phyloP scores from a whole-genome alignment of 2,329 filamentous ascomycete genomes.

The Graphiopsis chlorocephala region DNA sequence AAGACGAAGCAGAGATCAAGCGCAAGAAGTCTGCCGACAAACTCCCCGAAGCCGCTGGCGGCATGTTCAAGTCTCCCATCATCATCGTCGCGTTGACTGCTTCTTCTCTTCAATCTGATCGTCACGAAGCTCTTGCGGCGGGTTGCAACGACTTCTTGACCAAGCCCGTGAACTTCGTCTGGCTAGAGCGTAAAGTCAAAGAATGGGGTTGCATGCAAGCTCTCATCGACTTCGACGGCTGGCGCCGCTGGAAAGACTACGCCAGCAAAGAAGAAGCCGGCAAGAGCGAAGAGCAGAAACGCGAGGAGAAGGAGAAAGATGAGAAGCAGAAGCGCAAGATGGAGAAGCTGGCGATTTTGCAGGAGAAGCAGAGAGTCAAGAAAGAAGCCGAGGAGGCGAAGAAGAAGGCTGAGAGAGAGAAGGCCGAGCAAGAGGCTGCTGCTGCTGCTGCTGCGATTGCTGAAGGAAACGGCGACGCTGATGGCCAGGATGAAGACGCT shows the following conservation, averaged over 20 bases:
- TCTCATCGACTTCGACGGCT: constrained; percentile 96
- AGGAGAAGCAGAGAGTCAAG: constrained; percentile 28
- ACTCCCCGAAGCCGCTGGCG: constrained; percentile 48
- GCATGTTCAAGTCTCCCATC: constrained; percentile 88
- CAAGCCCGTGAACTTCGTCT: constrained; percentile 94
- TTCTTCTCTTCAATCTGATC: constrained; percentile 88
- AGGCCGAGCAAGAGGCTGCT: constrained; percentile 1
- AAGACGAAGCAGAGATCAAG: neutral
- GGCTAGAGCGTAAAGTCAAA: constrained; percentile 95
- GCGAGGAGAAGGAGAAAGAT: constrained; percentile 29
- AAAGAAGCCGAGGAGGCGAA: constrained; percentile 27
- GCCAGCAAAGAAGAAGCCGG: constrained; percentile 34
- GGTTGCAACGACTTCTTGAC: constrained; percentile 98
- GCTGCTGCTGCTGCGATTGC: neutral
- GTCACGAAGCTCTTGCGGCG: constrained; percentile 89
- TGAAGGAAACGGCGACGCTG: neutral
- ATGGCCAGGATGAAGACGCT: neutral
- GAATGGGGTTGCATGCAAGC: constrained; percentile 99
- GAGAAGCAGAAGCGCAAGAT: constrained; percentile 32
- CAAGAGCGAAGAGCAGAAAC: constrained; percentile 36
- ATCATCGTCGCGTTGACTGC: constrained; percentile 97
- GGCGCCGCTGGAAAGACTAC: constrained; percentile 95
- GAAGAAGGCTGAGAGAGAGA: constrained; percentile 19
- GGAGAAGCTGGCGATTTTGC: constrained; percentile 32
- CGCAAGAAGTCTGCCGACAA: constrained; percentile 53